Conservation (phyloP, 1,284 basidiomycete species). For the Waitea zeae region DNA sequence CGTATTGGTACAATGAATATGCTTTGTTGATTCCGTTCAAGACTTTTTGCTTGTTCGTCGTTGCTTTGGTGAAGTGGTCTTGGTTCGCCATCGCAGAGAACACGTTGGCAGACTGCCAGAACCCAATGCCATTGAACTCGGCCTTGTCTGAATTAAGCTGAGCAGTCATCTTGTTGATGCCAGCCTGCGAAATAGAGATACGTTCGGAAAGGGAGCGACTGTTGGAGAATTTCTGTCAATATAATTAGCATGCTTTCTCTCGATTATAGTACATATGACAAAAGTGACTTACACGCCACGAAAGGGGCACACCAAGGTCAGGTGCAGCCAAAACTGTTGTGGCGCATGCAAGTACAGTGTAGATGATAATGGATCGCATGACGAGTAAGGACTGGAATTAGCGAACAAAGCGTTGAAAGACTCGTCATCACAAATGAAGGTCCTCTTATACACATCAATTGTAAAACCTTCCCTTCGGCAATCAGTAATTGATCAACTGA, state of each 20-base stretch:
- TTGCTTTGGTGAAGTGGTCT: slow-evolving; percentile 18
- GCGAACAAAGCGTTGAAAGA: no score
- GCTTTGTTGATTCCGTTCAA: slow-evolving; percentile 22
- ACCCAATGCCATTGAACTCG: slow-evolving; percentile 23
- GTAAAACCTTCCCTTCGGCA: no score
- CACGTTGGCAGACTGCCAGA: slow-evolving; percentile 28
- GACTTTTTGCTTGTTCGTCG: slow-evolving; percentile 18
- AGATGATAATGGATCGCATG: no score
- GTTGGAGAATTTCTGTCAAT: slow-evolving; percentile 17
- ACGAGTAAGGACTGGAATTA: no score
- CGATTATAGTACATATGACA: no score
- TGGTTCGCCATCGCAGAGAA: slow-evolving; percentile 27
- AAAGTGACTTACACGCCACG: slow-evolving; percentile 6
- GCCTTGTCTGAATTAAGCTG: slow-evolving; percentile 17
- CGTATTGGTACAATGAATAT: slow-evolving; percentile 18
- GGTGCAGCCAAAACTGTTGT: no score
- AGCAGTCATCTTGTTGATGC: slow-evolving; percentile 20
- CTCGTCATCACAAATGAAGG: no score
- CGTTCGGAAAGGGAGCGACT: slow-evolving; percentile 18
- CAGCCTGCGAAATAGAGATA: slow-evolving; percentile 20
- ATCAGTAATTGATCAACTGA: no score
- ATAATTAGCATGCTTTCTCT: neutral
- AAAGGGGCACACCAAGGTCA: neutral
- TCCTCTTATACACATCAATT: no score
- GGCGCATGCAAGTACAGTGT: no score